phyloP scores from a whole-genome alignment of 2,329 filamentous ascomycete species.

The Amauroascus niger region DNA sequence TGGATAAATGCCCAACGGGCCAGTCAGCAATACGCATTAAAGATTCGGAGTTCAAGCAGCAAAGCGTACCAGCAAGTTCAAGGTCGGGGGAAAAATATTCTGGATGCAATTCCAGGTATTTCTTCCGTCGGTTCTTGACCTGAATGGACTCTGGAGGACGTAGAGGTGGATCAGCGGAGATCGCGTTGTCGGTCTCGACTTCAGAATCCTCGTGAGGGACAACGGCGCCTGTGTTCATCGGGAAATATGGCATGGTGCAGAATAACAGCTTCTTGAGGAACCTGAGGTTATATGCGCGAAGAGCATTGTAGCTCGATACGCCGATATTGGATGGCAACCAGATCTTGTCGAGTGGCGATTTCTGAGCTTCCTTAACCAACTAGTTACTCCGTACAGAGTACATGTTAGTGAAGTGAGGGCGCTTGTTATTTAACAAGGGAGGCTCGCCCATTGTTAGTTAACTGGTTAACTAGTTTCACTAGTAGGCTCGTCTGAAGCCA shows the following conservation, averaged over 20 bases:
- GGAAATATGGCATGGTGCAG: slow-evolving; percentile 29
- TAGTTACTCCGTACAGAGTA: too few relatives aligned
- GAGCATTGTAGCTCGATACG: neutral
- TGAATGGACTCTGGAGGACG: slow-evolving; percentile 40
- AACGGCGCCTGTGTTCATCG: slow-evolving; percentile 26
- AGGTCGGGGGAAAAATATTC: slow-evolving; percentile 59
- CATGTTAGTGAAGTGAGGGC: too few relatives aligned
- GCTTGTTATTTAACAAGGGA: too few relatives aligned
- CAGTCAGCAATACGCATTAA: neutral
- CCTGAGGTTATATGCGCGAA: neutral
- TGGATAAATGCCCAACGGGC: slow-evolving; percentile 19
- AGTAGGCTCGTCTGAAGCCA: too few relatives aligned
- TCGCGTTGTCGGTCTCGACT: slow-evolving; percentile 8
- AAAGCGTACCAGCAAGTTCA: slow-evolving; percentile 50
- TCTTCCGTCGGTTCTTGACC: slow-evolving; percentile 65
- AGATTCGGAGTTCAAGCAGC: slow-evolving; percentile 14
- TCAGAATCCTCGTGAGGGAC: slow-evolving; percentile 3
- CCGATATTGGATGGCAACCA: too few relatives aligned
- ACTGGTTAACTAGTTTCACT: too few relatives aligned
- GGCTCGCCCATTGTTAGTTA: too few relatives aligned
- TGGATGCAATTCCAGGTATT: slow-evolving; percentile 63
- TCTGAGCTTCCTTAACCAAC: neutral
- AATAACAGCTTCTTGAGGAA: neutral
- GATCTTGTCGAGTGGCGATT: neutral
- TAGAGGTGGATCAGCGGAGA: slow-evolving; percentile 7